Evolutionary conservation across 495 filamentous ascomycete genomes (phyloP).

Genomic region (Annulohypoxylon stygium): DNA sequence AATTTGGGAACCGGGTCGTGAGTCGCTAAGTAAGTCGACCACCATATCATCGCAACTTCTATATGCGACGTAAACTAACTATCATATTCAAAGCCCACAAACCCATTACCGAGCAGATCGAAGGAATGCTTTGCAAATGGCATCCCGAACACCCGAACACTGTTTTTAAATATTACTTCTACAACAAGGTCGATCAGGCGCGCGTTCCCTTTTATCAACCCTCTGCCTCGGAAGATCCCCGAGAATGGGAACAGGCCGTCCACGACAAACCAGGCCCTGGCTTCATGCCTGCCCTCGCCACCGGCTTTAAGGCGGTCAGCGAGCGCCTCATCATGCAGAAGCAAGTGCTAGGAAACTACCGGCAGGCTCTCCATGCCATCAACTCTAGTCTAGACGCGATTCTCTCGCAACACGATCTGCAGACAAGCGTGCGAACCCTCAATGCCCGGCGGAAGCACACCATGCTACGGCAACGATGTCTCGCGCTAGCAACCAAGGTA

Average conservation of each 20-base stretch:
- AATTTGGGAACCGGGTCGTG: constrained; percentile 64
- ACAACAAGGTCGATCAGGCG: constrained; percentile 87
- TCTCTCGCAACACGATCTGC: constrained; percentile 83
- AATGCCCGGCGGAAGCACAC: constrained; percentile 86
- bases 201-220: constrained; percentile 86
- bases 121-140: constrained; percentile 86
- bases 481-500: constrained; percentile 88
- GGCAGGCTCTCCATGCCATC: constrained; percentile 88
- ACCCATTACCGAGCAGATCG: constrained; percentile 86
- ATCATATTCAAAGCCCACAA: constrained; percentile 66
- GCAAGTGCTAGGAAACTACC: constrained; percentile 77
- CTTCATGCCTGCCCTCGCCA: constrained; percentile 76
- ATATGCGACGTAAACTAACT: constrained; percentile 25
- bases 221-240: constrained; percentile 77
- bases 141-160: constrained; percentile 76
- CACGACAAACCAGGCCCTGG: constrained; percentile 82
- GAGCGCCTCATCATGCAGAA: constrained; percentile 83
- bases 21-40: constrained; percentile 56
- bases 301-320: constrained; percentile 71
- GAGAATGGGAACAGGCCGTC: constrained; percentile 94
- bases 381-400: constrained; percentile 84
- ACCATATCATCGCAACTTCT: no score
- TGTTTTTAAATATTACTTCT: constrained; percentile 91
- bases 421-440: constrained; percentile 80
- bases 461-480: constrained; percentile 81